These are phyloP conservation scores for Teunomyces stri DNA, from an alignment of 805 yeast genomes.

Conservation along the genomic window DNA sequence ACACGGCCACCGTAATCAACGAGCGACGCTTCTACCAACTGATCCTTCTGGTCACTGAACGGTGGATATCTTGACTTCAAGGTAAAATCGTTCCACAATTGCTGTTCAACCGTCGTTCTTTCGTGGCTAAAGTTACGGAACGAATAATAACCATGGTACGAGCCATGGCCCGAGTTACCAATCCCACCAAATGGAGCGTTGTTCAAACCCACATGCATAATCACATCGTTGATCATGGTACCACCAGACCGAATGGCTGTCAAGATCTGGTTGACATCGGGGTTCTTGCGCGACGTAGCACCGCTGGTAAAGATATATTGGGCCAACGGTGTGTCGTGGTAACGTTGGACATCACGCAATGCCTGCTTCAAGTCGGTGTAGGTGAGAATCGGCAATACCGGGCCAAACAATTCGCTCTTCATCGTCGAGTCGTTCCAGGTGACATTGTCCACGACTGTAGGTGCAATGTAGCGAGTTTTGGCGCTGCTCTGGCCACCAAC, in stretches of 20 bases:
- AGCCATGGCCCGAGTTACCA: slow-evolving; percentile 80
- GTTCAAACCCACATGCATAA: slow-evolving; percentile 66
- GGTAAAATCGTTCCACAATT: slow-evolving; percentile 59
- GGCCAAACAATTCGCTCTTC: slow-evolving; percentile 81
- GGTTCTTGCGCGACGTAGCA: slow-evolving; percentile 41
- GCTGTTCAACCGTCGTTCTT: slow-evolving; percentile 64
- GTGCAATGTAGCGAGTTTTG: slow-evolving; percentile 54
- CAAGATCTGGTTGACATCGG: slow-evolving; percentile 42
- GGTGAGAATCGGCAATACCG: slow-evolving; percentile 71
- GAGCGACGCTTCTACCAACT: slow-evolving; percentile 23
- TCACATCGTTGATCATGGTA: slow-evolving; percentile 63
- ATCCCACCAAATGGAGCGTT: slow-evolving; percentile 90
- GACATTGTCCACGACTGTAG: slow-evolving; percentile 69
- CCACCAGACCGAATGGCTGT: slow-evolving; percentile 69
- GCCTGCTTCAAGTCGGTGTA: slow-evolving; percentile 47
- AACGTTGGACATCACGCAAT: slow-evolving; percentile 39
- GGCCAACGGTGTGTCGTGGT: slow-evolving; percentile 79
- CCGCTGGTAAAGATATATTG: slow-evolving; percentile 60
- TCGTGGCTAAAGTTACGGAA: slow-evolving; percentile 68
- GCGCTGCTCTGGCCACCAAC: slow-evolving; percentile 45
- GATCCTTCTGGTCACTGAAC: slow-evolving; percentile 35
- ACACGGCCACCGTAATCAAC: slow-evolving; percentile 29
- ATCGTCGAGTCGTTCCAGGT: slow-evolving; percentile 66
- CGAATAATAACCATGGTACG: slow-evolving; percentile 74
- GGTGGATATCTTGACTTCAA: slow-evolving; percentile 71